Conservation (phyloP, 2,329 filamentous ascomycete genomes). For the Ilyonectria mors-panacis region DNA sequence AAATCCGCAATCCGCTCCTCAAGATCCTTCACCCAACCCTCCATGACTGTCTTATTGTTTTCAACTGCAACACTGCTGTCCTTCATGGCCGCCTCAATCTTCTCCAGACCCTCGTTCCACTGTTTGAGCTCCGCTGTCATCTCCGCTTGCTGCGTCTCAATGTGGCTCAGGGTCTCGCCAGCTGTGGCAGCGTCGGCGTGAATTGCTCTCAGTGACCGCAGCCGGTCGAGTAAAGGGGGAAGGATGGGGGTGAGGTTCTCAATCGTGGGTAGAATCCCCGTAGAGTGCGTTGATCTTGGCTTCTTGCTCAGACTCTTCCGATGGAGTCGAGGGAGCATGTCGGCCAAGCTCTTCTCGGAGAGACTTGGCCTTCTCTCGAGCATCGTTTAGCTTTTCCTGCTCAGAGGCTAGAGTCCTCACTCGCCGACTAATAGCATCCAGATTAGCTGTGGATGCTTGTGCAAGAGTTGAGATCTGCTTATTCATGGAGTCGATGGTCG, state of each 20-base stretch:
- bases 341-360: conserved; percentile 72
- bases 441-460: conserved; percentile 78
- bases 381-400: conserved; percentile 79
- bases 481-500: conserved; percentile 84
- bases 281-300: conserved; percentile 94
- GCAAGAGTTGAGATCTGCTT: conserved; percentile 84
- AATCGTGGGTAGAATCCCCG: conserved; percentile 86
- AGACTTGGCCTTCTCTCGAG: conserved; percentile 73
- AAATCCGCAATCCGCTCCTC: conserved; percentile 81
- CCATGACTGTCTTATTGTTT: conserved; percentile 87
- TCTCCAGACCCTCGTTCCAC: conserved; percentile 86
- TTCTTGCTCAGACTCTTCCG: conserved; percentile 77
- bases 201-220: conserved; percentile 86
- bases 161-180: conserved; percentile 79
- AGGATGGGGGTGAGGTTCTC: conserved; percentile 88
- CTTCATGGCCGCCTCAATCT: conserved; percentile 82
- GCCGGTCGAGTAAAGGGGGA: conserved; percentile 85
- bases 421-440: conserved; percentile 80
- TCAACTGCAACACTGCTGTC: conserved; percentile 79
- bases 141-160: conserved; percentile 85
- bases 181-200: conserved; percentile 91
- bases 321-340: conserved; percentile 58
- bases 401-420: conserved; percentile 80
- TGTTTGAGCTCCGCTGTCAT: conserved; percentile 87
- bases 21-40: conserved; percentile 89